These are phyloP conservation scores for Macadamia integrifolia DNA, from an alignment of 164 flowering plant species.

Conservation along the genomic window DNA sequence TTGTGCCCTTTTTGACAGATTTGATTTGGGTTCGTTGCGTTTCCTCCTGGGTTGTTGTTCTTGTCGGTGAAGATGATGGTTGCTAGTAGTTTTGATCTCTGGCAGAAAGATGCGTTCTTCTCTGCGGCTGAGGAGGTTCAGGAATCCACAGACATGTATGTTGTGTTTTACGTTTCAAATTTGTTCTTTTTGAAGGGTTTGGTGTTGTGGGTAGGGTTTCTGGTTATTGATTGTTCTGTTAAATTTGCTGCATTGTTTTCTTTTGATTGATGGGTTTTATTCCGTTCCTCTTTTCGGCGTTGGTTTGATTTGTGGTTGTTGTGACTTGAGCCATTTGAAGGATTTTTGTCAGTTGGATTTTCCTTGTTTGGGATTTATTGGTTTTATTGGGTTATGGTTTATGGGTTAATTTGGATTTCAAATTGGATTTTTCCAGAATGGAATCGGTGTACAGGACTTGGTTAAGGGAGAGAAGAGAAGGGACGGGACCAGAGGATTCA, in stretches of 20 bases:
- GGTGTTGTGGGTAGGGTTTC: background rate
- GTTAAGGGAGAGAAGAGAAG: constrained; percentile 53
- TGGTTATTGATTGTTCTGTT: background rate
- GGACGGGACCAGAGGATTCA: constrained; percentile 25
- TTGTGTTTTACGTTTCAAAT: background rate
- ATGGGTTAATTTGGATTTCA: background rate
- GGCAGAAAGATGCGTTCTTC: constrained; percentile 84
- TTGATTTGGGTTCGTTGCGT: constrained; percentile 5
- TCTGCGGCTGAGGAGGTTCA: constrained; percentile 92
- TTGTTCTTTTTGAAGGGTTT: background rate
- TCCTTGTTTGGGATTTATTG: background rate
- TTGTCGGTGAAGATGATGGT: constrained; percentile 47
- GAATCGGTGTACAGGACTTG: constrained; percentile 78
- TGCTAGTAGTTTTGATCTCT: constrained; percentile 70
- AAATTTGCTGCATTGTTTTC: no score
- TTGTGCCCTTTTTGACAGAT: constrained; percentile 7
- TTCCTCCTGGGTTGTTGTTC: background rate
- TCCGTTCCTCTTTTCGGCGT: background rate
- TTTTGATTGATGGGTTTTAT: background rate
- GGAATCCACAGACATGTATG: constrained; percentile 81
- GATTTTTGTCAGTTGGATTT: background rate
- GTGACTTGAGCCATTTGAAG: background rate
- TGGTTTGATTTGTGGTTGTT: background rate
- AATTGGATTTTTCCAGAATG: constrained; percentile 45
- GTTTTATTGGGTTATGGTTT: background rate